Conservation (phyloP, 805 yeast genomes). For the Candida ipomoeae region DNA sequence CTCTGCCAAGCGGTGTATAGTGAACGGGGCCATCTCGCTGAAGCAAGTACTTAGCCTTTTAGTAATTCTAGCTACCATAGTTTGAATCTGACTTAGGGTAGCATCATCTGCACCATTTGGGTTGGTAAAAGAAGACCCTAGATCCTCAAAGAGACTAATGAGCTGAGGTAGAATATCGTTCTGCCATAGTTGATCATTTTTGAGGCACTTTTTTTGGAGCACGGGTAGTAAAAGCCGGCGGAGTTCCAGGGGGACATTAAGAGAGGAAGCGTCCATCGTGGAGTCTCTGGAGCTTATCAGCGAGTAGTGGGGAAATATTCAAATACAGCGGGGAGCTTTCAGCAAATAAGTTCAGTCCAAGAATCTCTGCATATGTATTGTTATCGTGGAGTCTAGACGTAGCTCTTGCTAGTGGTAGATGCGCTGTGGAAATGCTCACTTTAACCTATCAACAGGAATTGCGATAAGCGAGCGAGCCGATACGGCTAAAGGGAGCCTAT, state of each 20-base stretch:
- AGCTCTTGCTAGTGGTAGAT: not conserved
- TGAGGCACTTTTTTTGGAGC: slow-evolving; percentile 8
- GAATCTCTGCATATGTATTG: not conserved
- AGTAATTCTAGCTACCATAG: slow-evolving; percentile 5
- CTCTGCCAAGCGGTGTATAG: slow-evolving; percentile 16
- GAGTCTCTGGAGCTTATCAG: not conserved
- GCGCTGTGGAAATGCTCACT: not conserved
- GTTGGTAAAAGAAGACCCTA: slow-evolving; percentile 7
- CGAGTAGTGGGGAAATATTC: not conserved
- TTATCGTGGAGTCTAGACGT: not conserved
- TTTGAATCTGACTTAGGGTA: slow-evolving; percentile 6
- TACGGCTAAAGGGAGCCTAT: not conserved
- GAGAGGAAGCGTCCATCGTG: not conserved
- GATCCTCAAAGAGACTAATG: slow-evolving; percentile 1
- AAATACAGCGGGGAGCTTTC: not conserved
- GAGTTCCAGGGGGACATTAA: slow-evolving; percentile 1
- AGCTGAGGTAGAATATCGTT: slow-evolving; percentile 9
- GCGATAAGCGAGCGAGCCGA: slow-evolving; percentile 1
- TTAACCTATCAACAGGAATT: not conserved
- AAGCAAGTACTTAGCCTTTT: slow-evolving; percentile 26
- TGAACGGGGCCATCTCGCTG: slow-evolving; percentile 17
- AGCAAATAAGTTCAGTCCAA: not conserved
- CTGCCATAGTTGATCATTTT: slow-evolving; percentile 15
- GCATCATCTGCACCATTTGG: slow-evolving; percentile 9
- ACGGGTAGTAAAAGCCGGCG: slow-evolving; percentile 9